Base-by-base conservation (phyloP, 176 grass and related monocot species). In the Triticum timopheevii region DNA sequence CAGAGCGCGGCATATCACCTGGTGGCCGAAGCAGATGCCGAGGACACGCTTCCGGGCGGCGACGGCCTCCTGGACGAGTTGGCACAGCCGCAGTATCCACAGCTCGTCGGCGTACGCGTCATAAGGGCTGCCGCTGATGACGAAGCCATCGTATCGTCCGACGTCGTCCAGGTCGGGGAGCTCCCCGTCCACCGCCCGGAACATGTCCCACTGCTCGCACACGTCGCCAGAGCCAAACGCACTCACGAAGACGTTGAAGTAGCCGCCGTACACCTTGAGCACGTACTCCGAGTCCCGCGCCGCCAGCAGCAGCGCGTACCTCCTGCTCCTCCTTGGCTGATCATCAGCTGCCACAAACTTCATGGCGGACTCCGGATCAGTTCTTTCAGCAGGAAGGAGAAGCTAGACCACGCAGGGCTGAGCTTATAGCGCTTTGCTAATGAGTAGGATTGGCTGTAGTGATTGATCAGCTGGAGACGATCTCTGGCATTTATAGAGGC, bases 1-100 rank as follows among this genome's bases (percentile, higher is more conserved):
- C 7, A 98, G 31, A 6, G 96, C 92, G 25, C 90, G 93, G 89
- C 93, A 98, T 71, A 96, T 69, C 24, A 98, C 85, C 93, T 98
- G 96, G 88, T 95, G 96, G 58, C 96, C 96, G 82, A 98, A 98
- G 90, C 96, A 95, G 84, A 98, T 87, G 65, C 96, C 93, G 69
- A 98, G 90, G 28, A 98, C 84, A 1, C 90, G 87, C 79, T 90
- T 94, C 56, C 79, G 86, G 69, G 76, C 58, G 39, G 82, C 82
- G 77, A 94, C 73, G 13, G 94, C 65, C 3, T 87, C 95, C 54
- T 59, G 84, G 73, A 98, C 61, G 10, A 98, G 90, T 1, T 77
- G 69, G 84, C 93, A 94, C 24, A 98, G 87, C 25, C 78, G 83
- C 22, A 91, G 45, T 42, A 96, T 94, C 96, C 96, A 96, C 39